Base-by-base conservation (phyloP, 1,284 basidiomycete genomes). In the Phellopilus nigrolimitatus region DNA sequence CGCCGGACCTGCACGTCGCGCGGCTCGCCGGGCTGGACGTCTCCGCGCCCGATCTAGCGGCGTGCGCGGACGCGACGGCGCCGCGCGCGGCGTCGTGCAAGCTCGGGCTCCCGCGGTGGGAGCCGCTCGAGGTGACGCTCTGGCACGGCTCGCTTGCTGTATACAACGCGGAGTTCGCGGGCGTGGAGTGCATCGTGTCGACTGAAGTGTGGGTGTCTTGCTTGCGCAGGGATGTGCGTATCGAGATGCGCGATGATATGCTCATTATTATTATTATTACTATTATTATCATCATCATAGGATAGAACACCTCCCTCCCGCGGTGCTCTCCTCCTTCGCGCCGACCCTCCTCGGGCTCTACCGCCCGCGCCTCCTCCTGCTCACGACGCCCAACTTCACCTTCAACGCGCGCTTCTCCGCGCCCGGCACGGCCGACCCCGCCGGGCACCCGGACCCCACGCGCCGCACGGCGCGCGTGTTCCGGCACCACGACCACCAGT, bases 371-470 rank as follows among this genome's bases (percentile, higher is more conserved):
- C 62, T 88, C 44, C 71, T 95, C 36, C 75, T 98, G 33, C 67
- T 97, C 58, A 95, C 93, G 0, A 97, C 95, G 0, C 94, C 94
- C 0, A 91, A 88, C 12, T 93, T 88, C 67, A 82, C 78, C 24
- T 98, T 92, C 75, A 97, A 97, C 61, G 76, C 78, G 15, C 86
- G 91, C 38, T 97, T 95, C 71, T 80, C 82, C 1, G 66, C 80
- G 9, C 86, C 85, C 0, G 66, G 69, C 12, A 25, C 17, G 25
- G 19, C 22, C 24, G 40, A 51, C 30, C 58, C 59, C 15, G 60
- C 57, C 41, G 91, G 90, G 0, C 85, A 72, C 62, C 72, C 68
- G 0, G 94, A 97, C 66, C 85, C 87, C 4, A 88, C 84, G 0
- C 67, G 71, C 19, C 83, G 91, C 4, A 94, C 91, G 0, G 69